Evolutionary conservation across 2,329 filamentous ascomycete genomes (phyloP).

Genomic region (Colletotrichum theobromicola): DNA sequence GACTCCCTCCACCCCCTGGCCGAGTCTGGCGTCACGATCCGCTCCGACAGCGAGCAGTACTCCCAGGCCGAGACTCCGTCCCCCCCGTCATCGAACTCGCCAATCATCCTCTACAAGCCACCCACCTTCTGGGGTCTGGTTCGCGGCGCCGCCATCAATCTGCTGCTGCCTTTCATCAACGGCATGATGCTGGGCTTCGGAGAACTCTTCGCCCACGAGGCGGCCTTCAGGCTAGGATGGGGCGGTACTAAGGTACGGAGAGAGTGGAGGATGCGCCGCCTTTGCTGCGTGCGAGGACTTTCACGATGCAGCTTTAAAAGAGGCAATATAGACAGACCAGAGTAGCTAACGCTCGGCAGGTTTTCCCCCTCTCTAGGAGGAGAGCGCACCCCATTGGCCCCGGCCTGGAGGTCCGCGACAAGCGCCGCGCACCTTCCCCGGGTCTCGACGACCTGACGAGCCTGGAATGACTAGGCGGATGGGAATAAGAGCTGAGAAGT

Average conservation of each 20-base stretch:
- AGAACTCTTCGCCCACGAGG: slow-evolving; percentile 95
- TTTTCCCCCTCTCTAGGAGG: slow-evolving; percentile 66
- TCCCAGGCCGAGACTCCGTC: slow-evolving; percentile 68
- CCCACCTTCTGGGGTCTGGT: slow-evolving; percentile 87
- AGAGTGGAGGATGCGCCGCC: neutral
- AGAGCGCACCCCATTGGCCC: slow-evolving; percentile 74
- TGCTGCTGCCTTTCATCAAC: slow-evolving; percentile 95
- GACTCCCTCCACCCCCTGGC: slow-evolving; percentile 57
- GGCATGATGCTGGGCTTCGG: slow-evolving; percentile 98
- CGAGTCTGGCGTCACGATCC: slow-evolving; percentile 78
- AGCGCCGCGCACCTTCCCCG: slow-evolving; percentile 61
- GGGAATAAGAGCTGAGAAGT: neutral
- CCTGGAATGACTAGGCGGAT: slow-evolving; percentile 59
- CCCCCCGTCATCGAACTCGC: slow-evolving; percentile 66
- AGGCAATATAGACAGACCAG: neutral
- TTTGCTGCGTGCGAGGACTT: neutral
- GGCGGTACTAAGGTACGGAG: slow-evolving; percentile 83
- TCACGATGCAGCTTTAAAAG: neutral
- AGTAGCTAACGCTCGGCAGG: slow-evolving; percentile 37
- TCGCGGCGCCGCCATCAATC: slow-evolving; percentile 90
- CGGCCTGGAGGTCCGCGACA: slow-evolving; percentile 80
- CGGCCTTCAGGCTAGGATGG: slow-evolving; percentile 93
- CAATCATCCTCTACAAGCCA: slow-evolving; percentile 85
- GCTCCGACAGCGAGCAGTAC: slow-evolving; percentile 85
- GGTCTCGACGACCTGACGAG: slow-evolving; percentile 71